phyloP scores from a whole-genome alignment of 1,284 basidiomycete species.

The Singerocomus inundabilis region DNA sequence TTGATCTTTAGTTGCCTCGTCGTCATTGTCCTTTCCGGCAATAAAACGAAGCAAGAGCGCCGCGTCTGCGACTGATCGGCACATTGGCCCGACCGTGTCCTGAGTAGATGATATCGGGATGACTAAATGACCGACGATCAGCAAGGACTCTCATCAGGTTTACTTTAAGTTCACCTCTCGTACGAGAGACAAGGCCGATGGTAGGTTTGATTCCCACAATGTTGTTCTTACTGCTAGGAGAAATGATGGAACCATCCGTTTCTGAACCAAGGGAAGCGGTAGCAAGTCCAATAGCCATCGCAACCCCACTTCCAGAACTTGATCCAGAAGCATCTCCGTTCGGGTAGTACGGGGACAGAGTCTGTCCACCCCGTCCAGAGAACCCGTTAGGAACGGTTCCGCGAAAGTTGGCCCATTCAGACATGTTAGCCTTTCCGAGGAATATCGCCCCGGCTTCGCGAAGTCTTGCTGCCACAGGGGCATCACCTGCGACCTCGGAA shows the following conservation, averaged over 20 bases:
- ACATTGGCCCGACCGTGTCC: conserved; percentile 51
- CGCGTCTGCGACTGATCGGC: conserved; percentile 46
- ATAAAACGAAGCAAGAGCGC: conserved; percentile 44
- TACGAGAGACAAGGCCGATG: conserved; percentile 49
- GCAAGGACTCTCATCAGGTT: neutral
- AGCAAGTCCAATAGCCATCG: conserved; percentile 48
- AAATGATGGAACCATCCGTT: conserved; percentile 51
- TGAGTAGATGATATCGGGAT: conserved; percentile 51
- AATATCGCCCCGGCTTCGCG: conserved; percentile 55
- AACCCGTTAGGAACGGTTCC: conserved; percentile 47
- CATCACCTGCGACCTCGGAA: conserved; percentile 61
- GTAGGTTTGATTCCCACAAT: conserved; percentile 54
- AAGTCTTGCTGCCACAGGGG: conserved; percentile 56
- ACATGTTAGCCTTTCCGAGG: conserved; percentile 50
- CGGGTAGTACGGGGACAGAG: conserved; percentile 48
- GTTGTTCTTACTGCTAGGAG: conserved; percentile 42
- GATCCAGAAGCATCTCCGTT: conserved; percentile 50
- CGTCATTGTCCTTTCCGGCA: conserved; percentile 44
- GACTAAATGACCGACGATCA: conserved; percentile 31
- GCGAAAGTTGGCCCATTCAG: conserved; percentile 51
- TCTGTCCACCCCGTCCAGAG: conserved; percentile 52
- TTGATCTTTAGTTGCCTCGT: conserved; percentile 45
- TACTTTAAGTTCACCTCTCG: conserved; percentile 36
- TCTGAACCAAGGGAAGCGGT: conserved; percentile 51
- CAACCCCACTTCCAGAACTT: conserved; percentile 51